Evolutionary conservation across 78 protist genomes (phyloP).

Genomic region (Dictyostelium intermedium): DNA sequence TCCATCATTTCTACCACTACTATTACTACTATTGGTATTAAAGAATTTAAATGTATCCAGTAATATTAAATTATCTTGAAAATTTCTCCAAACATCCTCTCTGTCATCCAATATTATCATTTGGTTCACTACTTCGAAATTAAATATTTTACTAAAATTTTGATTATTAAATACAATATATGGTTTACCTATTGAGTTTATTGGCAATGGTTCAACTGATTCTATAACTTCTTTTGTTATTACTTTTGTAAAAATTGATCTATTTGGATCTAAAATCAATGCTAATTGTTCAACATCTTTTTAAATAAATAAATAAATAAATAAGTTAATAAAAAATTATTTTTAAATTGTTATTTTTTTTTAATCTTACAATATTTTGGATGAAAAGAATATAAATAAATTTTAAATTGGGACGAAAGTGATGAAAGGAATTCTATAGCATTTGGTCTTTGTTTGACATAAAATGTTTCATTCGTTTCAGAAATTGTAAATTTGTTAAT

Average conservation of each 20-base stretch:
- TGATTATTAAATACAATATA: slow-evolving; percentile 15
- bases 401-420: slow-evolving; percentile 14
- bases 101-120: slow-evolving; percentile 56
- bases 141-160: slow-evolving; percentile 37
- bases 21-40: neutral
- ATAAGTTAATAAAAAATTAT: too few relatives aligned
- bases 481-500: neutral
- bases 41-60: slow-evolving; percentile 40
- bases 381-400: slow-evolving; percentile 43
- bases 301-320: too few relatives aligned
- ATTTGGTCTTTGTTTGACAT: slow-evolving; percentile 56
- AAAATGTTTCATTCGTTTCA: slow-evolving; percentile 17
- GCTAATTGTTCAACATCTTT: slow-evolving; percentile 39
- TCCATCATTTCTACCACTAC: neutral
- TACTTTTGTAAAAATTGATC: slow-evolving; percentile 20
- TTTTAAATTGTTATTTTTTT: too few relatives aligned
- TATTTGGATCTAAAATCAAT: slow-evolving; percentile 33
- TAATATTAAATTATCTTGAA: slow-evolving; percentile 45
- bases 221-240: slow-evolving; percentile 27
- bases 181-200: slow-evolving; percentile 6
- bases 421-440: slow-evolving; percentile 16
- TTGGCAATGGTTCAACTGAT: neutral
- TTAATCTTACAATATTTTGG: slow-evolving; percentile 43
- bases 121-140: slow-evolving; percentile 4
- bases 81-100: slow-evolving; percentile 78